phyloP scores from a whole-genome alignment of 2,329 filamentous ascomycete genomes.

The Calonectria fujianensis region DNA sequence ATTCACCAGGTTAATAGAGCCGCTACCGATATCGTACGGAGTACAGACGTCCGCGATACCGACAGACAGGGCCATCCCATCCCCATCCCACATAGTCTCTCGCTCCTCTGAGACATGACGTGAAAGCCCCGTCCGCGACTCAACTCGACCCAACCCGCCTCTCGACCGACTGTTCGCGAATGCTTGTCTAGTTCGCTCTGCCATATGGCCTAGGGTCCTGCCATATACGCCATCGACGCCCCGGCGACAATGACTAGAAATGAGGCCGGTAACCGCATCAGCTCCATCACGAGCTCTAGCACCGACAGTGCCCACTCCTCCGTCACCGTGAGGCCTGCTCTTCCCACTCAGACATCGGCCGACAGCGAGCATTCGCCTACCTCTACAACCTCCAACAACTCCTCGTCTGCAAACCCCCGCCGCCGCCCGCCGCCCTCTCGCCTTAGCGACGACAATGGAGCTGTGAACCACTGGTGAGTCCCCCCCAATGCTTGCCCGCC shows the following conservation, averaged over 20 bases:
- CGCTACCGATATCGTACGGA: constrained; percentile 14
- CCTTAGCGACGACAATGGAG: constrained; percentile 53
- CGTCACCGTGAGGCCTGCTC: constrained; percentile 75
- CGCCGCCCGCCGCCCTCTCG: constrained; percentile 46
- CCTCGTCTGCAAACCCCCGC: constrained; percentile 45
- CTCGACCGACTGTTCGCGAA: constrained; percentile 44
- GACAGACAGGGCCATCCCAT: constrained; percentile 47
- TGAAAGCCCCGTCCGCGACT: constrained; percentile 54
- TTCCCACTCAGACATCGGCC: constrained; percentile 46
- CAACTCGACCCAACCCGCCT: constrained; percentile 33
- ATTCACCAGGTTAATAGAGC: constrained; percentile 22
- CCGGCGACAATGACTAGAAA: constrained; percentile 79
- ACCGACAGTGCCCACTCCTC: constrained; percentile 80
- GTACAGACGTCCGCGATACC: constrained; percentile 36
- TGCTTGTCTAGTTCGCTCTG: constrained; percentile 49
- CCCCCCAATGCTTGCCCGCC: constrained; percentile 41
- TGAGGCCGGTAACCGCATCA: constrained; percentile 77
- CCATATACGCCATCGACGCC: constrained; percentile 57
- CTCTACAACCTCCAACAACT: constrained; percentile 45
- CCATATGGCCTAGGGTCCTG: constrained; percentile 58
- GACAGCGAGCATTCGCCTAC: constrained; percentile 43
- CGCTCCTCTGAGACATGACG: constrained; percentile 56
- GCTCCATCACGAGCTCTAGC: constrained; percentile 66
- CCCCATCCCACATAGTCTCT: constrained; percentile 32
- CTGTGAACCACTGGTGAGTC: constrained; percentile 54